A percentile compares a stretch with the other conserved stretches of the same genome.
These are phyloP conservation scores for Trichosporon sp. DNA, from an alignment of 1,284 basidiomycete genomes.

Conservation along the genomic window DNA sequence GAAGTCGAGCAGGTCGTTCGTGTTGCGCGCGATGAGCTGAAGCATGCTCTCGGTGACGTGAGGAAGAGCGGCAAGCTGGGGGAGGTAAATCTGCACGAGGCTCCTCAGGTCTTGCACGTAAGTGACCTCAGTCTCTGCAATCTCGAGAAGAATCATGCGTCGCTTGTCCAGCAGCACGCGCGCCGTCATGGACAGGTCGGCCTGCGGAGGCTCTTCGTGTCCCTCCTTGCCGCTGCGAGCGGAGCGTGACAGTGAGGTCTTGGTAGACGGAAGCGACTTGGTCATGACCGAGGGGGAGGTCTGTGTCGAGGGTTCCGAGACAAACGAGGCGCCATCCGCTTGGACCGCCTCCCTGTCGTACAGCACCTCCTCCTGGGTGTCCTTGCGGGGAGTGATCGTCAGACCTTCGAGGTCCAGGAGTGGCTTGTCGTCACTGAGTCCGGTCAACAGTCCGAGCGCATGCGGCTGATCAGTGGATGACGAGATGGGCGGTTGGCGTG, in stretches of 20 bases:
- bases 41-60: constrained; percentile 44
- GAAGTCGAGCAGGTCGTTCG: constrained; percentile 64
- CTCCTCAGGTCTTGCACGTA: constrained; percentile 72
- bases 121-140: constrained; percentile 73
- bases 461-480: constrained; percentile 6
- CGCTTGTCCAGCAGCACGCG: constrained; percentile 29
- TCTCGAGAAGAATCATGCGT: constrained; percentile 56
- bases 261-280: constrained; percentile 45
- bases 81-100: constrained; percentile 59
- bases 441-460: neutral
- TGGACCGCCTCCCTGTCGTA: constrained; percentile 15
- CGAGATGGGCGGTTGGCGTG: constrained; percentile 14
- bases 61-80: constrained; percentile 49
- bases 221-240: constrained; percentile 45
- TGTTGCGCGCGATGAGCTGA: constrained; percentile 61
- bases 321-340: constrained; percentile 21
- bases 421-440: constrained; percentile 5
- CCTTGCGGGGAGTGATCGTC: neutral
- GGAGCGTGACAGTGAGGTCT: constrained; percentile 46
- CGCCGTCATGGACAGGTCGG: constrained; percentile 20
- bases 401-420: constrained; percentile 5
- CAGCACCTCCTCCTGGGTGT: constrained; percentile 6
- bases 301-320: constrained; percentile 16
- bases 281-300: constrained; percentile 40
- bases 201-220: constrained; percentile 6